A percentile compares a stretch with the other conserved stretches of the same genome.
Conservation (phyloP, 2,329 filamentous ascomycete genomes). For the Phoma herbarum region DNA sequence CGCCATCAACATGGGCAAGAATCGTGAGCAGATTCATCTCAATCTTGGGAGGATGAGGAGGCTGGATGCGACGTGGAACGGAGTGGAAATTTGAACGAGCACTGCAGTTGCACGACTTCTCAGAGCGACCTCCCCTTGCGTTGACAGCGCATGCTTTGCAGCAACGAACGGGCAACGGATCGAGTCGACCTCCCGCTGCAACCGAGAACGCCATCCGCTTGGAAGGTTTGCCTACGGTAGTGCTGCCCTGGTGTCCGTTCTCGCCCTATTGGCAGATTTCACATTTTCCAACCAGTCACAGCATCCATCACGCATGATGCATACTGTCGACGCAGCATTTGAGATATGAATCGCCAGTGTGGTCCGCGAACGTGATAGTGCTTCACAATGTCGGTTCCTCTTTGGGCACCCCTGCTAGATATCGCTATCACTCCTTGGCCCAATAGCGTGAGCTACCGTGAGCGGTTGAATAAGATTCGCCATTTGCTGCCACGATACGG, state of each 20-base stretch:
- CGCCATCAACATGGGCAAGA: constrained; percentile 13
- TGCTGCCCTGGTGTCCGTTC: constrained; percentile 31
- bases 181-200: constrained; percentile 44
- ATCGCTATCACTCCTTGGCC: constrained; percentile 51
- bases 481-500: constrained; percentile 47
- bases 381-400: constrained; percentile 34
- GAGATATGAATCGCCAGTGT: constrained; percentile 34
- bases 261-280: constrained; percentile 32
- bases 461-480: constrained; percentile 49
- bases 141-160: constrained; percentile 16
- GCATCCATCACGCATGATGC: constrained; percentile 33
- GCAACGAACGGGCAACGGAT: constrained; percentile 26
- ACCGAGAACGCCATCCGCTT: constrained; percentile 46
- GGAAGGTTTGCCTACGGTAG: constrained; percentile 29
- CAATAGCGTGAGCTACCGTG: constrained; percentile 47
- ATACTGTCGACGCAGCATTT: constrained; percentile 29
- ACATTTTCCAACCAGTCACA: constrained; percentile 41
- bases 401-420: constrained; percentile 35
- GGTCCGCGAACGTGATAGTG: constrained; percentile 40
- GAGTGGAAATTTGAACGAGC: constrained; percentile 5
- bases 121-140: constrained; percentile 12
- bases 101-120: constrained; percentile 7
- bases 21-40: constrained; percentile 16
- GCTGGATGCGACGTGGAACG: constrained; percentile 8
- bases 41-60: constrained; percentile 9